phyloP scores from a whole-genome alignment of 2,329 filamentous ascomycete genomes.

The Penicillium freii region DNA sequence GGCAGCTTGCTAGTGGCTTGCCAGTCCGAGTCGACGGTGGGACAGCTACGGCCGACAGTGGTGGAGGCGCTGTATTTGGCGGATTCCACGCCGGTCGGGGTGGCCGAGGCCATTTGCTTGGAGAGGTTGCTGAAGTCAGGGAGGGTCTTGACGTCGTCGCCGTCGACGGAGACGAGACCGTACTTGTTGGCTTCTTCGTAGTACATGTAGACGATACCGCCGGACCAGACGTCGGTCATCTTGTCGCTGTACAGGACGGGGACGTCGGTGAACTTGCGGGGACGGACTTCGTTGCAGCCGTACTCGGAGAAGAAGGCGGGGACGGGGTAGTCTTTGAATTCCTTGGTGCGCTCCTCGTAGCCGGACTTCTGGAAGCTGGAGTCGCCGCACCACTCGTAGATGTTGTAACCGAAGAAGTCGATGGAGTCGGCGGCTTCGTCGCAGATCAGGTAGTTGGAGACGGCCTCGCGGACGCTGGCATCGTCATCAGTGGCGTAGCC shows the following conservation, averaged over 20 bases:
- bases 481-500: constrained; percentile 97
- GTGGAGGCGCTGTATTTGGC: constrained; percentile 71
- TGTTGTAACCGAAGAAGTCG: constrained; percentile 99
- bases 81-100: constrained; percentile 64
- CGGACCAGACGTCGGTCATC: constrained; percentile 87
- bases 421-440: constrained; percentile 65
- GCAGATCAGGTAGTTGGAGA: constrained; percentile 95
- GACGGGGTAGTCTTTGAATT: constrained; percentile 86
- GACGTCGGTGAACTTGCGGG: constrained; percentile 83
- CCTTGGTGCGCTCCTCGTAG: constrained; percentile 76
- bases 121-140: constrained; percentile 73
- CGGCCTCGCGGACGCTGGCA: constrained; percentile 71
- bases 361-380: constrained; percentile 74
- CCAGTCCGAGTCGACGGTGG: constrained; percentile 65
- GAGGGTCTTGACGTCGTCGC: constrained; percentile 62
- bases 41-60: constrained; percentile 68
- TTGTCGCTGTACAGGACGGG: constrained; percentile 71
- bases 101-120: constrained; percentile 65
- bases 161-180: constrained; percentile 62
- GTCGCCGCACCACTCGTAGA: constrained; percentile 97
- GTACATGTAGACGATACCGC: constrained; percentile 99
- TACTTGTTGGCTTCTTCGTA: constrained; percentile 89
- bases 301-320: constrained; percentile 99
- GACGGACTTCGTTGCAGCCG: constrained; percentile 76
- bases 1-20: constrained; percentile 68